These are phyloP conservation scores for Rhynchosporium secalis DNA, from an alignment of 2,329 filamentous ascomycete species.

Conservation along the genomic window DNA sequence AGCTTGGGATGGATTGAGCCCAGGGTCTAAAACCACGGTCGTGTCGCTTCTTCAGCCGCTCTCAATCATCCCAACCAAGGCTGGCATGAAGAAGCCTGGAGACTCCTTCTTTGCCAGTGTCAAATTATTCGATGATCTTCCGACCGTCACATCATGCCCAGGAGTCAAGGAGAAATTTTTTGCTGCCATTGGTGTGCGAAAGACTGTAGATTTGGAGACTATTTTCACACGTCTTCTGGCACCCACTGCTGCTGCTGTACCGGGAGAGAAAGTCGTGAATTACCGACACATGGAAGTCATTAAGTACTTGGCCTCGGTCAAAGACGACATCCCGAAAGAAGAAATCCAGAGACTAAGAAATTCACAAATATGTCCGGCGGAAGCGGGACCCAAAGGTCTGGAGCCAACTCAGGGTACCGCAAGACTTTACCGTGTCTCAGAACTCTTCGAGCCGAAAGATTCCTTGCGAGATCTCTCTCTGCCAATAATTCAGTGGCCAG, in stretches of 20 bases:
- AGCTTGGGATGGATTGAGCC: slow-evolving; percentile 80
- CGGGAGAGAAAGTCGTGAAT: slow-evolving; percentile 50
- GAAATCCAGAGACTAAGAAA: slow-evolving; percentile 78
- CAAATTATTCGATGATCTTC: slow-evolving; percentile 90
- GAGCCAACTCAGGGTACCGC: slow-evolving; percentile 54
- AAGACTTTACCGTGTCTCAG: slow-evolving; percentile 68
- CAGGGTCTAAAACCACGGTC: slow-evolving; percentile 64
- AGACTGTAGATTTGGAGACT: slow-evolving; percentile 90
- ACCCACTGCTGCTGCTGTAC: slow-evolving; percentile 51
- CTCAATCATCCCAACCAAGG: slow-evolving; percentile 83
- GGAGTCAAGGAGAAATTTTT: slow-evolving; percentile 91
- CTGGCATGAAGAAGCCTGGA: slow-evolving; percentile 80
- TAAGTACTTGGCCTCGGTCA: slow-evolving; percentile 89
- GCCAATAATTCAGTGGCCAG: slow-evolving; percentile 81
- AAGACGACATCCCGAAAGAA: slow-evolving; percentile 78
- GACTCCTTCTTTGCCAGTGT: slow-evolving; percentile 95
- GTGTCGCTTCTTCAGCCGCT: slow-evolving; percentile 63
- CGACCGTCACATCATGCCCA: slow-evolving; percentile 72
- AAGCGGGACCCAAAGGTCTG: slow-evolving; percentile 57
- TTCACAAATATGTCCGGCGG: slow-evolving; percentile 80
- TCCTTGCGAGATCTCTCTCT: slow-evolving; percentile 68
- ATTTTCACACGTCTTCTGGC: slow-evolving; percentile 86
- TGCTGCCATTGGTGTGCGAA: slow-evolving; percentile 79
- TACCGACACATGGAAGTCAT: slow-evolving; percentile 96
- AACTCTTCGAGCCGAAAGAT: slow-evolving; percentile 79